Base-by-base conservation (phyloP, 257 asterid species). In the Salvia hispanica region DNA sequence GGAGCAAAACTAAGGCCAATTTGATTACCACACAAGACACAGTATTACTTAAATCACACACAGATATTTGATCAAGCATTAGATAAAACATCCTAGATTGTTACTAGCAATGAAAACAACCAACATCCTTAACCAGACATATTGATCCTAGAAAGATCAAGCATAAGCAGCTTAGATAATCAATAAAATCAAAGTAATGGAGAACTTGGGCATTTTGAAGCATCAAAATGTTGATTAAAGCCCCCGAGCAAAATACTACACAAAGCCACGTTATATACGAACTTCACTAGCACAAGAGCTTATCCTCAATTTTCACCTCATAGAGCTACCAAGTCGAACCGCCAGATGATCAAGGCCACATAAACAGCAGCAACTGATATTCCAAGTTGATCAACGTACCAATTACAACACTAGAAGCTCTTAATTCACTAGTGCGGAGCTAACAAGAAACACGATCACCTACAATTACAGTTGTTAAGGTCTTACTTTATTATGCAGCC, bases 401-500 rank as follows among this genome's bases (percentile, higher is more conserved):
- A 72, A 56, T 61, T 66, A 80, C 84, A 75, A 69, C 56, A 78
- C 77, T 51, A 52, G 25, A 56, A 74, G 71, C 73, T 66, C 72
- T 72, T 58, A 63, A 71, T 77, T 68, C 46, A 47, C 77, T 67
- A 61, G 39, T 25, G 64, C 82, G 65, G 69, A 62, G 57, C 14
- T 48, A 56, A 58, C 46, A 73, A 74, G 69, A 62, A 50, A 55
- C 54, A 56, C 21, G 52, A 25, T 18, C 33, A 54, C 78, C 79
- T 78, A 83, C 74, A 74, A 50, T 72, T 77, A 80, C 85, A 81
- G 59, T 76, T 65, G 54, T 62, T 75, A 71, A 67, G 57, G 78
- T 40, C 77, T 56, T 74, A 73, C 70, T 76, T 80, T 56, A 72
- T 83, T 78, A 94, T 9, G 91, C 82, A 45, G 89, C 93, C 90